Evolutionary conservation across 75 land plant species (phyloP), one percentile per base, ranked within the genome.

Genomic region (Azolla pinnata): DNA sequence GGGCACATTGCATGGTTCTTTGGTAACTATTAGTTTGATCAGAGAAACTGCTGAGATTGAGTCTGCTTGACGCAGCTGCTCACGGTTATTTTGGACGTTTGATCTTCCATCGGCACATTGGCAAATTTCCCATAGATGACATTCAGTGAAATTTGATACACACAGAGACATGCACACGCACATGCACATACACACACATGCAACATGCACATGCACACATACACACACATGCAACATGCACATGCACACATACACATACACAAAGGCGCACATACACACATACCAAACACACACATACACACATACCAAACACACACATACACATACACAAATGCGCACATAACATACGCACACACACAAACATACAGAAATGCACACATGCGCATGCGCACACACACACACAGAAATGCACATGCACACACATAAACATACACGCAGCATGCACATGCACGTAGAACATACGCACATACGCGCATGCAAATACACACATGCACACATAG

Each of bases 401-500:
- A 46, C 49, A 46, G 4, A 46, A 18, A 46, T 14, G 21, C 49
- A 46, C 17, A 46, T 23, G 21, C 17, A 46, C 49, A 46, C 17
- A 46, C 49, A 46, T 14, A 46, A 18, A 46, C 17, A 46, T 14
- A 46, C 49, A 46, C 49, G 21, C 49, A n/a, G 17, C 49, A 46
- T 23, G 14, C 42, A 38, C 12, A 38, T 38, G 14, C 14, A 38
- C 14, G 14, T 38, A 38, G 7, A 38, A 38, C 42, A 38, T 38
- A 38, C 42, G 14, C 14, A 38, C 42, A 38, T 38, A 38, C 42
- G 14, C 14, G 14, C 42, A 38, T 38, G 14, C 42, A 38, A n/a
- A n/a, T 38, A 38, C 42, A 38, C 14, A 38, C 42, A 38, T 38
- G 14, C 42, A 38, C 14, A 38, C 42, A 38, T 38, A 38, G 12